Evolutionary conservation across 2,329 filamentous ascomycete species (phyloP), one percentile per base, ranked within the genome.

Genomic region (Zymoseptoria pseudotritici): DNA sequence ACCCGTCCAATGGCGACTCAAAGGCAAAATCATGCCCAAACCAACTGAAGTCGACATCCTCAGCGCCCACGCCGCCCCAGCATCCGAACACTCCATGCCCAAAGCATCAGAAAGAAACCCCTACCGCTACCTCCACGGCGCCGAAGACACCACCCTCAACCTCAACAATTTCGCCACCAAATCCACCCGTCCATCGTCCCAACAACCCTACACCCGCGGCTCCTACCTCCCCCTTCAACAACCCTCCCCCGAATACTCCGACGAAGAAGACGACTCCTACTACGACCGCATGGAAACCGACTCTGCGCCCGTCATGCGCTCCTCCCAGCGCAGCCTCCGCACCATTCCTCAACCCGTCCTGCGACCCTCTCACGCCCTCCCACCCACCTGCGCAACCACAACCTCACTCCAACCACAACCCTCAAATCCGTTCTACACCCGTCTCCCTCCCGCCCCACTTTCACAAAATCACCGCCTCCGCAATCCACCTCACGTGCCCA

Each of bases 261-360:
- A 68, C 26, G 59, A 65, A 26, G 67, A 67, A 1, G 67, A 71
- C 22, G 67, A 67, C 1, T 66, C 71, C 24, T 61, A 67, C 59
- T 77, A 76, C 1, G 83, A 87, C 49, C 81, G 82, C 58, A 91
- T 92, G 89, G 89, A 91, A 68, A 90, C 88, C 85, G 83, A 85
- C 2, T 86, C 86, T 0, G 58, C 56, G 42, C 61, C 60, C 26
- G 60, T 63, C 42, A 62, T 66, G 61, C 55, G 61, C 19, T 63
- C 63, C 22, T 65, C 63, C 5, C 66, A 63, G 21, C 55, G 55
- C 11, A 63, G 63, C 54, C 36, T 46, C 2, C 36, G 36, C 36
- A 46, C 36, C 4, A 46, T 46, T 17, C 61, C 62, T 54, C 59
- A 62, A 53, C 62, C 66, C 55, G 55, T 59, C 24, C 42, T 69